These are phyloP conservation scores for Cornus kousa DNA, from an alignment of 148 eudicot genomes.

Conservation along the genomic window DNA sequence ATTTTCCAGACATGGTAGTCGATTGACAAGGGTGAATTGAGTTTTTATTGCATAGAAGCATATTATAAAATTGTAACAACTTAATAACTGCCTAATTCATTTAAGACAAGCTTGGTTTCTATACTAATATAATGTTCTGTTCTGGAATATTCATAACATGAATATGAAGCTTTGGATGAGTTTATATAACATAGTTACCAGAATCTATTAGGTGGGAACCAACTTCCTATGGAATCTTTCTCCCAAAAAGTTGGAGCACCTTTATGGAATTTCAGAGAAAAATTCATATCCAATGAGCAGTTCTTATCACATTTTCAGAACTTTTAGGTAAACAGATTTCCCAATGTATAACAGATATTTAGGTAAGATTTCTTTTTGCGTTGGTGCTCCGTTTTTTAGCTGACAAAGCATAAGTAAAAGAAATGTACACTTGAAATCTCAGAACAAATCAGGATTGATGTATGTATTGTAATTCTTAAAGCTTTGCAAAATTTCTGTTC, in stretches of 20 bases:
- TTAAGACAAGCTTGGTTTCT: not conserved
- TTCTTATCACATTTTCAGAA: no score
- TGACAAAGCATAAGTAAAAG: not conserved
- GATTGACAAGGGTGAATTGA: not conserved
- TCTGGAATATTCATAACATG: not conserved
- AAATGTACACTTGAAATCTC: not conserved
- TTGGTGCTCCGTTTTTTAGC: not conserved
- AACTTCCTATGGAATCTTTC: not conserved
- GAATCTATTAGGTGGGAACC: not conserved
- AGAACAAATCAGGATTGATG: not conserved
- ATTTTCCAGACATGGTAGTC: not conserved
- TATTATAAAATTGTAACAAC: not conserved
- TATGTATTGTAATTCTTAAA: not conserved
- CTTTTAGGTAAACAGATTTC: no score
- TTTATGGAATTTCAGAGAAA: not conserved
- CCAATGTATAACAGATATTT: no score
- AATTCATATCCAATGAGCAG: not conserved
- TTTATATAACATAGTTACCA: not conserved
- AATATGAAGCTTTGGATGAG: not conserved
- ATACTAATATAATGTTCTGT: not conserved
- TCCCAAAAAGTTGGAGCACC: not conserved
- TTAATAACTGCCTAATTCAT: not conserved
- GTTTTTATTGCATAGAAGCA: not conserved
- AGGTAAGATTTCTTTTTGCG: no score
- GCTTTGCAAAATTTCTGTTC: not conserved